Base-by-base conservation (phyloP, 352 stramenopile genomes). In the Globisporangium iwayamae region DNA sequence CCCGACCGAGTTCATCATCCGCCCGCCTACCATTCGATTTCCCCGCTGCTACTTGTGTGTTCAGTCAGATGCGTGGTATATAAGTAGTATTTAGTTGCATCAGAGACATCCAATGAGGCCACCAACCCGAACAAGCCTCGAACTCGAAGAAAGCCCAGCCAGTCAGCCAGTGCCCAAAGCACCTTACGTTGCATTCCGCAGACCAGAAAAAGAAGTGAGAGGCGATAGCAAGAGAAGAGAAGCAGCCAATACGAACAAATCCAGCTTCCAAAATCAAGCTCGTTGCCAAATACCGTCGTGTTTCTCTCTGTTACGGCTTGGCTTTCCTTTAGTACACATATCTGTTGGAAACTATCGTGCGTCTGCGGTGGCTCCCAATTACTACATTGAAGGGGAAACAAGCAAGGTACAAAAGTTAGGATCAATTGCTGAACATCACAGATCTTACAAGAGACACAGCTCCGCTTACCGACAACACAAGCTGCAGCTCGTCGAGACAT, bases 401-500 rank as follows among this genome's bases (percentile, higher is more conserved):
- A 48, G 16, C 34, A 60, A 60, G 41, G 39, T 13, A 60, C 11
- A 18, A 62, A 3, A 43, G 10, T 55, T 28, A 41, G 51, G 41
- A 9, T 55, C 16, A 25, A 28, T 28, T n/a, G 13, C 20, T 8
- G 16, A 41, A 14, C 13, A 39, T 3, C 7, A 10, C 10, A 9
- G 8, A 56, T 38, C 2, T 36, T 28, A 9, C 9, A 39, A 16
- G 25, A 18, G 25, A 32, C 28, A 7, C 50, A 13, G 8, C 39
- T 62, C 16, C n/a, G 58, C 32, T 55, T 28, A 36, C 56, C 60
- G 60, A 65, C 32, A 87, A 48, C 51, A 83, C 39, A 14, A 72
- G 54, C 56, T 79, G 72, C 1, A 91, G 70, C 66, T 91, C 83
- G 16, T 71, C 66, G 9, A 91, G 64, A 50, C 83, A 91, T 53